phyloP scores from a whole-genome alignment of 2,329 filamentous ascomycete genomes.

The Colletotrichum ledebouriae region DNA sequence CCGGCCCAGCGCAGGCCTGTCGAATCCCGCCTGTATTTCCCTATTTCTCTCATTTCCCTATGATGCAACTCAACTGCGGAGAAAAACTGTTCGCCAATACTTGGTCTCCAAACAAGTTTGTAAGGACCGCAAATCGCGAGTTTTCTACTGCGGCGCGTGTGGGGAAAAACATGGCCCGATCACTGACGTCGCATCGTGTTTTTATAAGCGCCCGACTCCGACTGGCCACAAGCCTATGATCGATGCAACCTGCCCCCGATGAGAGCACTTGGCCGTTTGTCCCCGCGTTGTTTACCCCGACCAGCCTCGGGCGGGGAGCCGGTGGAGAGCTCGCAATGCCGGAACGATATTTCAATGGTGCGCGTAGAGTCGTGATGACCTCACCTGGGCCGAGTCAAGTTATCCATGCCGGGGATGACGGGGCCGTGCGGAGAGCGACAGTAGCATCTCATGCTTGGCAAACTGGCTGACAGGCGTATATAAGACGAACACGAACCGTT shows the following conservation, averaged over 20 bases:
- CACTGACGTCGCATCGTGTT: constrained; percentile 15
- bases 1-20: constrained; percentile 3
- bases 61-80: constrained; percentile 29
- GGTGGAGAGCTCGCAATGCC: background rate
- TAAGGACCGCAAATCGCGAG: background rate
- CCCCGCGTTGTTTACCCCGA: constrained; percentile 6
- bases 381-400: constrained; percentile 14
- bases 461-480: background rate
- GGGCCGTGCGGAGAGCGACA: constrained; percentile 21
- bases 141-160: constrained; percentile 10
- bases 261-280: background rate
- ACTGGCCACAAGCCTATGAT: constrained; percentile 6
- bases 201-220: constrained; percentile 32
- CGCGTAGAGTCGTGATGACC: constrained; percentile 39
- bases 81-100: constrained; percentile 9
- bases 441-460: constrained; percentile 14
- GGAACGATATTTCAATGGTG: constrained; percentile 36
- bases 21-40: constrained; percentile 3
- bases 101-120: background rate
- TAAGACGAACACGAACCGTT: constrained; percentile 11
- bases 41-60: constrained; percentile 2
- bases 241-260: constrained; percentile 7
- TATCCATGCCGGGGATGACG: constrained; percentile 28
- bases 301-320: background rate
- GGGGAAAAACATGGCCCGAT: constrained; percentile 15